These are phyloP conservation scores for Linum trigynum DNA, from an alignment of 345 rosid genomes.

Conservation along the genomic window DNA sequence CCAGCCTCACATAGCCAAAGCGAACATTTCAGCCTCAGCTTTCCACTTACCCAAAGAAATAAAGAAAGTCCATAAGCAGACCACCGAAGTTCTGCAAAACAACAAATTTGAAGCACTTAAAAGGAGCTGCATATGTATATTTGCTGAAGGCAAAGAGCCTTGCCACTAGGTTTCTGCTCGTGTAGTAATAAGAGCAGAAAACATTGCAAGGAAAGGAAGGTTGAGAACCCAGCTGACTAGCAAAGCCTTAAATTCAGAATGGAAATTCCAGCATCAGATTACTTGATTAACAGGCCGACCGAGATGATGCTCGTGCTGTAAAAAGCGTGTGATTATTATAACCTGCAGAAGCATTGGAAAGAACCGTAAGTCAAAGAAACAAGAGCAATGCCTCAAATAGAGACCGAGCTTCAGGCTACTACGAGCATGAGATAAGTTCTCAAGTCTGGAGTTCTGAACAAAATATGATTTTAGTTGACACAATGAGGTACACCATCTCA, in stretches of 20 bases:
- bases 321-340: conserved; percentile 72
- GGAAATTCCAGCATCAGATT: conserved; percentile 12
- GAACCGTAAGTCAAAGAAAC: background rate
- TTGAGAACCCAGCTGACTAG: too few relatives aligned
- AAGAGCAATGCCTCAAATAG: background rate
- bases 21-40: conserved; percentile 14
- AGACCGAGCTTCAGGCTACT: background rate
- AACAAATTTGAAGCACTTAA: conserved; percentile 15
- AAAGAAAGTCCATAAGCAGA: conserved; percentile 95
- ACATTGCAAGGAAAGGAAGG: background rate
- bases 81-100: conserved; percentile 76
- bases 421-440: background rate
- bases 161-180: background rate
- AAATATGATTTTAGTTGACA: background rate
- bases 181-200: background rate
- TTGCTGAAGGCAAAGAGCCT: background rate
- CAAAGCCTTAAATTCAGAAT: background rate
- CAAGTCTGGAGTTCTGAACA: background rate
- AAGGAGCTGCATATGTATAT: background rate
- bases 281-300: conserved; percentile 85
- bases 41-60: conserved; percentile 86
- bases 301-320: conserved; percentile 92
- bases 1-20: background rate
- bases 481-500: background rate
- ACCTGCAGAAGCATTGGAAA: conserved; percentile 40